Evolutionary conservation across 371 early-diverging fungal genomes (phyloP), one percentile per base, ranked within the genome.

Genomic region (Mucor velutinosus): DNA sequence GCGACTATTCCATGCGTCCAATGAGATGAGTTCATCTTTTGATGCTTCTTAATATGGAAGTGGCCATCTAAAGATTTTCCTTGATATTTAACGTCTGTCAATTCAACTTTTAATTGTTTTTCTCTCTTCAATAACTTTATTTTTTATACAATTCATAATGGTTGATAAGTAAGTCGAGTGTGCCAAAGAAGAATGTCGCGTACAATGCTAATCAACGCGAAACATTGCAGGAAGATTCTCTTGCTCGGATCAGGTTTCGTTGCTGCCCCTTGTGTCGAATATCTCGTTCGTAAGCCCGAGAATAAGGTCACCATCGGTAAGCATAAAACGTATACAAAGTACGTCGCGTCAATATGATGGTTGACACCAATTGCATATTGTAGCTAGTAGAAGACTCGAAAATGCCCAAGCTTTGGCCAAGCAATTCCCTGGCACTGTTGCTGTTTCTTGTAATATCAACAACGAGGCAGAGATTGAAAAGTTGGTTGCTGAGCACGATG

Each of bases 211-310:
- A 66, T 17, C 39, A 41, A 58, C 41, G 14, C n/a, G 43, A 21
- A 30, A 49, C 12, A 14, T 30, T 55, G 3, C 67, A 93, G 92
- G 78, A 88, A 90, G 66, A 93, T 97, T 64, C 88, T 98, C 61
- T 90, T 98, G 60, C 92, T 99, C 60, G 99, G 99, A 64, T 96
- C 98, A 32, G 99, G 99, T 63, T 98, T 93, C 77, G 99, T 99
- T 49, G 95, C 98, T 65, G 95, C 92, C 64, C 99, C 99, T 43
- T 87, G 95, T 75, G 96, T 94, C 49, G 97, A 97, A 75, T 97
- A 97, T 79, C 87, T 99, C 39, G 82, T 93, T 67, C 89, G 98
- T 58, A 86, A 89, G 63, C 87, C 90, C 30, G 88, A 94, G 71
- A 93, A 92, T 81, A 85, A 86, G 68, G 76, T 97, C 33, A 97